These are phyloP conservation scores for Tulasnella calospora DNA, from an alignment of 768 basidiomycete species.

Conservation along the genomic window DNA sequence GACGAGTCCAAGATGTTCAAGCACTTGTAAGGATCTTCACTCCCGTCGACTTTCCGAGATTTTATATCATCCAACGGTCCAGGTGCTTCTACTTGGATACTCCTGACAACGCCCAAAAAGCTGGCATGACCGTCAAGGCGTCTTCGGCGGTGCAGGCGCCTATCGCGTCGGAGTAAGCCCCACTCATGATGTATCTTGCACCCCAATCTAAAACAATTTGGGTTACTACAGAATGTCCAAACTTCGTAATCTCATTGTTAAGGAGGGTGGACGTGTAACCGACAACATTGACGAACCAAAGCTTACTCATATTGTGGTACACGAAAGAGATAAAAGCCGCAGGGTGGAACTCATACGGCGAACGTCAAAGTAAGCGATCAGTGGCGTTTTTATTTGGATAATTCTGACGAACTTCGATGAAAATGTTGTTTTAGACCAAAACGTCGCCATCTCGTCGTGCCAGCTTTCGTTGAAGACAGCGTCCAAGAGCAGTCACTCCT, in stretches of 20 bases:
- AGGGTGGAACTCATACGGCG: constrained; percentile 63
- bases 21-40: constrained; percentile 56
- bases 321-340: constrained; percentile 74
- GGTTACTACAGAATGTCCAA: constrained; percentile 33
- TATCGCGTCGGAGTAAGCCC: constrained; percentile 51
- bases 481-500: constrained; percentile 78
- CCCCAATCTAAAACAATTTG: not conserved
- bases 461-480: constrained; percentile 72
- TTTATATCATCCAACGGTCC: not conserved
- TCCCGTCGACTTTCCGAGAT: constrained; percentile 11
- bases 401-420: not conserved
- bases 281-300: constrained; percentile 64
- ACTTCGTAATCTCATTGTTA: constrained; percentile 41
- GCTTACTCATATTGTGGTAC: constrained; percentile 79
- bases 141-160: constrained; percentile 38
- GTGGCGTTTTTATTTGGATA: not conserved
- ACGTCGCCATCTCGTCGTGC: constrained; percentile 68
- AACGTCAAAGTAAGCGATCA: constrained; percentile 58
- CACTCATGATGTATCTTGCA: not conserved
- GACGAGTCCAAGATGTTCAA: constrained; percentile 74
- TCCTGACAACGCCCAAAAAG: constrained; percentile 59
- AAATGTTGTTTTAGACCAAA: constrained; percentile 57
- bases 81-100: constrained; percentile 90
- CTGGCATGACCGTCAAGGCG: constrained; percentile 57
- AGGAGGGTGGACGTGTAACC: constrained; percentile 63